A percentile compares a stretch with the other conserved stretches of the same genome.
Conservation (phyloP, 176 grass and related monocot genomes). For the Triticum turgidum region DNA sequence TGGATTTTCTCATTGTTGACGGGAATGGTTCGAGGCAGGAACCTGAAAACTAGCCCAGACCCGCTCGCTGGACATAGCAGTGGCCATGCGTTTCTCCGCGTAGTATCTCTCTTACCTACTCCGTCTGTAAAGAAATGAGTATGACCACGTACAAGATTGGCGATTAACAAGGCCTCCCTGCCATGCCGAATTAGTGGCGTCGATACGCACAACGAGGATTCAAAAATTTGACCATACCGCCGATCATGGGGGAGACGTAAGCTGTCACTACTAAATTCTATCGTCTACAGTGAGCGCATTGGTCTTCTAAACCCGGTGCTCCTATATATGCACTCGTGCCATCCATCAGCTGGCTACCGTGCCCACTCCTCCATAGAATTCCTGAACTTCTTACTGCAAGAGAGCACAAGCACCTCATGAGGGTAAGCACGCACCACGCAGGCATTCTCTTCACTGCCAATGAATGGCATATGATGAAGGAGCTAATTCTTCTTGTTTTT, state of each 20-base stretch:
- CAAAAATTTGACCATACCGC: neutral
- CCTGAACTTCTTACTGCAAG: neutral
- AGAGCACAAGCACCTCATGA: neutral
- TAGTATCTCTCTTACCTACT: slow-evolving; percentile 13
- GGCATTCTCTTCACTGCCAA: neutral
- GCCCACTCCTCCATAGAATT: neutral
- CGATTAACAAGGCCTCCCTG: neutral
- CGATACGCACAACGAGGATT: too few species aligned
- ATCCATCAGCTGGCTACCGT: neutral
- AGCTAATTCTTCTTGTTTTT: neutral
- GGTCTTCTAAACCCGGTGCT: too few species aligned
- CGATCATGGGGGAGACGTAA: too few species aligned
- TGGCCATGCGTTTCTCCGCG: slow-evolving; percentile 28
- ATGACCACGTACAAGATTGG: neutral
- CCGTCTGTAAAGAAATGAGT: too few species aligned
- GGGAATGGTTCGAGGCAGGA: neutral
- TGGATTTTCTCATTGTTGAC: neutral
- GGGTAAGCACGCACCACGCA: neutral
- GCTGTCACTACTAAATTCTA: neutral
- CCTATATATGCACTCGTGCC: neutral
- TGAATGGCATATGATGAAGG: too few species aligned
- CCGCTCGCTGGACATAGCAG: slow-evolving; percentile 18
- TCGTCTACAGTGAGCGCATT: neutral
- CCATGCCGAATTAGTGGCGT: neutral
- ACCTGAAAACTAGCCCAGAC: slow-evolving; percentile 2